A percentile compares a stretch with the other conserved stretches of the same genome.
phyloP scores from a whole-genome alignment of 2,329 filamentous ascomycete genomes.

The Phialemoniopsis sp. region DNA sequence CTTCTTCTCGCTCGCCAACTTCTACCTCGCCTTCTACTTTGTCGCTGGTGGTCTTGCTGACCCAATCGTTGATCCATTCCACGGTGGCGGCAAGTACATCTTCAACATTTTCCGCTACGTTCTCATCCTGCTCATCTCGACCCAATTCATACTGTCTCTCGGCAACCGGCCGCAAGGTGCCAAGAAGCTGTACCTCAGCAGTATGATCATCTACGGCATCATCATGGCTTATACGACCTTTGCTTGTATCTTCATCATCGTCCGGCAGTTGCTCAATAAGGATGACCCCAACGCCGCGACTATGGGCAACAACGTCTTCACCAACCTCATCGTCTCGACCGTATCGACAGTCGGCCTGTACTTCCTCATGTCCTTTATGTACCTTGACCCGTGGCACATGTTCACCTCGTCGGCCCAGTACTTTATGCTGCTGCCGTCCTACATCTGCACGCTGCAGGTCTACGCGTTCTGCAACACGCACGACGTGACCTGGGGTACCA shows the following conservation, averaged over 20 bases:
- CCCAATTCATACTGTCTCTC: slow-evolving; percentile 94
- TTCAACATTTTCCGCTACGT: slow-evolving; percentile 84
- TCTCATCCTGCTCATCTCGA: slow-evolving; percentile 81
- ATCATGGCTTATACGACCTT: slow-evolving; percentile 98
- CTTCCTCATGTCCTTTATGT: slow-evolving; percentile 93
- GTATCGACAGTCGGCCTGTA: slow-evolving; percentile 88
- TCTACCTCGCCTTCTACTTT: slow-evolving; percentile 99
- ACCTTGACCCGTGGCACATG: slow-evolving; percentile 99
- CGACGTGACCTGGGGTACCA: slow-evolving; percentile 98
- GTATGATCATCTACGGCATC: slow-evolving; percentile 84
- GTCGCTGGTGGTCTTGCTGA: slow-evolving; percentile 88
- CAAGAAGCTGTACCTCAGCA: slow-evolving; percentile 81
- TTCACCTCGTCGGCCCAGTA: slow-evolving; percentile 90
- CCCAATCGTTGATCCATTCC: slow-evolving; percentile 78
- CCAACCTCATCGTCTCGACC: slow-evolving; percentile 89
- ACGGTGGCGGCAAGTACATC: slow-evolving; percentile 78
- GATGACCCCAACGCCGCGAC: slow-evolving; percentile 21
- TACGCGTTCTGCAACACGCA: slow-evolving; percentile 99
- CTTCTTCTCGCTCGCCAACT: slow-evolving; percentile 97
- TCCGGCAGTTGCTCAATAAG: slow-evolving; percentile 63
- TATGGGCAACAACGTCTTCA: slow-evolving; percentile 85
- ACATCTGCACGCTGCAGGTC: slow-evolving; percentile 96
- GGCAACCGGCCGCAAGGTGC: slow-evolving; percentile 95
- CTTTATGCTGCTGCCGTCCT: slow-evolving; percentile 85
- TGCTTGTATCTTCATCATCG: slow-evolving; percentile 81